These are phyloP conservation scores for Hypoxylon crocopeplum DNA, from an alignment of 495 filamentous ascomycete genomes.

Conservation along the genomic window DNA sequence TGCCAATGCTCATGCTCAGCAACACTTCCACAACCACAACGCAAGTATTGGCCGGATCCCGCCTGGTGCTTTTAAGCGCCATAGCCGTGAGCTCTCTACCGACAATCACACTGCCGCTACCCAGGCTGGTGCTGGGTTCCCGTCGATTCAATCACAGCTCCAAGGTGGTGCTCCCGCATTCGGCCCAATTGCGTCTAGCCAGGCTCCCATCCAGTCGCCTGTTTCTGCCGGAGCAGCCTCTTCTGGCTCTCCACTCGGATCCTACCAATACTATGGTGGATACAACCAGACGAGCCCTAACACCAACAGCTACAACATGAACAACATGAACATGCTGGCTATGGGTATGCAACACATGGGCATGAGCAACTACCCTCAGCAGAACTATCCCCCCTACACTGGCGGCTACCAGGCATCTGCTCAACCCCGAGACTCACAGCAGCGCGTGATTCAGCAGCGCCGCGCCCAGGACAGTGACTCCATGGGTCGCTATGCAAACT, in stretches of 20 bases:
- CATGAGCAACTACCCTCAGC: constrained; percentile 57
- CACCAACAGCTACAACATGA: constrained; percentile 42
- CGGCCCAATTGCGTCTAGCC: constrained; percentile 53
- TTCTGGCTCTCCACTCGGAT: constrained; percentile 43
- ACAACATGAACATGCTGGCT: constrained; percentile 62
- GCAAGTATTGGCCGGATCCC: constrained; percentile 81
- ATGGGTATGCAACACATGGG: constrained; percentile 66
- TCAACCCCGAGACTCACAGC: constrained; percentile 68
- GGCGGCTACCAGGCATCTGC: constrained; percentile 53
- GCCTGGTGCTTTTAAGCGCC: constrained; percentile 64
- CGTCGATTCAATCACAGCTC: constrained; percentile 69
- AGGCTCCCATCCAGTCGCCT: constrained; percentile 39
- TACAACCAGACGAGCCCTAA: constrained; percentile 34
- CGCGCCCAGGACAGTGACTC: constrained; percentile 70
- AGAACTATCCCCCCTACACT: constrained; percentile 55
- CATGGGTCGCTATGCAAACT: constrained; percentile 75
- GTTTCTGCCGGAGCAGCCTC: constrained; percentile 41
- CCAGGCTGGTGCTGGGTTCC: constrained; percentile 54
- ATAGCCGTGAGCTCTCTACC: constrained; percentile 69
- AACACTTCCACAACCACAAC: constrained; percentile 84
- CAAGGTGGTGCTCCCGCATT: constrained; percentile 81
- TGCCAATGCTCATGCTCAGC: constrained; percentile 73
- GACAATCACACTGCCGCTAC: constrained; percentile 49
- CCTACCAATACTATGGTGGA: constrained; percentile 54
- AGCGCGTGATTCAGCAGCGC: constrained; percentile 73